phyloP scores from a whole-genome alignment of 495 filamentous ascomycete species.

The Lasiosphaeria ovina region DNA sequence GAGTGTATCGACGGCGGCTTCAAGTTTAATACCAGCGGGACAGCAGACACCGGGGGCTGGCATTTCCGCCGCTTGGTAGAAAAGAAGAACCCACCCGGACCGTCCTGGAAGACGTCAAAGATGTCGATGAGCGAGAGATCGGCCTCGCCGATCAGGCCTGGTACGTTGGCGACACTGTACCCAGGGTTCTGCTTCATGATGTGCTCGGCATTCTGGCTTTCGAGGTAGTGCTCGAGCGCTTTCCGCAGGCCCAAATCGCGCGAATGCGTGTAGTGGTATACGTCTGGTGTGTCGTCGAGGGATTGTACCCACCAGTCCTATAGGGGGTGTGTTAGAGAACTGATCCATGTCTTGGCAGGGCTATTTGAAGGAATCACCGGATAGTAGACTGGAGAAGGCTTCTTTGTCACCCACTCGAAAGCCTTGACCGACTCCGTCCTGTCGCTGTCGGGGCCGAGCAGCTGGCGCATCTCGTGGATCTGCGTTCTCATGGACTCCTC shows the following conservation, averaged over 20 bases:
- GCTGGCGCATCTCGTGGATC: constrained; percentile 2
- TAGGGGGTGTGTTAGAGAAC: neutral
- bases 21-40: neutral
- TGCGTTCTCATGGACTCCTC: neutral
- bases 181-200: neutral
- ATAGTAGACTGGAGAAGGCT: constrained; percentile 7
- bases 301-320: constrained; percentile 11
- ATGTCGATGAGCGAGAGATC: constrained; percentile 10
- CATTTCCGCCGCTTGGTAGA: constrained; percentile 1
- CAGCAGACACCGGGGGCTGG: neutral
- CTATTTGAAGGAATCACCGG: neutral
- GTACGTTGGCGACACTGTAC: neutral
- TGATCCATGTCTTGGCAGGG: neutral
- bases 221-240: constrained; percentile 6
- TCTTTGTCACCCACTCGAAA: constrained; percentile 9
- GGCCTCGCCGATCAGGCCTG: neutral
- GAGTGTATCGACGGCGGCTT: neutral
- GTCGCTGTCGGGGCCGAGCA: neutral
- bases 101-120: constrained; percentile 12
- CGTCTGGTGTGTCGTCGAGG: constrained; percentile 7
- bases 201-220: constrained; percentile 1
- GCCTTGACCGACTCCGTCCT: neutral
- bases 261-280: neutral
- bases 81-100: constrained; percentile 2
- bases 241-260: neutral